Evolutionary conservation across 2,329 filamentous ascomycete species (phyloP).

Genomic region (Fusarium hostae): DNA sequence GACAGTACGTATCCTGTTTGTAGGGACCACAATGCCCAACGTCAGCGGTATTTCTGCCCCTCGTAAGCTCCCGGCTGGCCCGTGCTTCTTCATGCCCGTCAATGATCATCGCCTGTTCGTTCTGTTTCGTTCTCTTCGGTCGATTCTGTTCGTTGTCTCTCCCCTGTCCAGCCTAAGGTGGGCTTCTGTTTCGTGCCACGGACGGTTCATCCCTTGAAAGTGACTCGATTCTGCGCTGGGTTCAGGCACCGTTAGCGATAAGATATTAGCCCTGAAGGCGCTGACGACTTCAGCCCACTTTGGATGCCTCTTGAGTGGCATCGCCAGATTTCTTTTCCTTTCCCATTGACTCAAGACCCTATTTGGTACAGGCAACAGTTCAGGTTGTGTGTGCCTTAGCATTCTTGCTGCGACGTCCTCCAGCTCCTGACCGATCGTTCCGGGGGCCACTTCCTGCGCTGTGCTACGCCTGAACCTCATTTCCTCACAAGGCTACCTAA

Average conservation of each 20-base stretch:
- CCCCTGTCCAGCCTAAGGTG: background rate
- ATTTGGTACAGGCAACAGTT: background rate
- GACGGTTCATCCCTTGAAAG: conserved; percentile 22
- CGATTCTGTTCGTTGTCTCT: conserved; percentile 3
- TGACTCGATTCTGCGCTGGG: conserved; percentile 35
- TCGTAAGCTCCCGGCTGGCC: conserved; percentile 39
- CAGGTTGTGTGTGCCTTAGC: conserved; percentile 2
- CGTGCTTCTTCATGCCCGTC: conserved; percentile 33
- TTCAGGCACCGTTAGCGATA: conserved; percentile 26
- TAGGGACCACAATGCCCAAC: conserved; percentile 23
- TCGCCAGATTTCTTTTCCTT: conserved; percentile 30
- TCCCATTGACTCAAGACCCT: conserved; percentile 12
- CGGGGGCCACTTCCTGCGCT: conserved; percentile 32
- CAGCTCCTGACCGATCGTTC: conserved; percentile 44
- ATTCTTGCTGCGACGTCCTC: conserved; percentile 3
- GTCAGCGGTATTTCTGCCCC: conserved; percentile 39
- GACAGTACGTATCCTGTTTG: conserved; percentile 14
- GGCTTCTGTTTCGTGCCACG: conserved; percentile 24
- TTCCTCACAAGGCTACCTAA: conserved; percentile 17
- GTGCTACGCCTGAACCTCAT: conserved; percentile 9
- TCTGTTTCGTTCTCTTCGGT: conserved; percentile 9
- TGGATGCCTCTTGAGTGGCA: conserved; percentile 32
- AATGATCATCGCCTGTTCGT: conserved; percentile 30
- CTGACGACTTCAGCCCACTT: conserved; percentile 39
- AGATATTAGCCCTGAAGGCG: conserved; percentile 23